Conservation (phyloP, 495 filamentous ascomycete species). For the Ascobolus immersus region DNA sequence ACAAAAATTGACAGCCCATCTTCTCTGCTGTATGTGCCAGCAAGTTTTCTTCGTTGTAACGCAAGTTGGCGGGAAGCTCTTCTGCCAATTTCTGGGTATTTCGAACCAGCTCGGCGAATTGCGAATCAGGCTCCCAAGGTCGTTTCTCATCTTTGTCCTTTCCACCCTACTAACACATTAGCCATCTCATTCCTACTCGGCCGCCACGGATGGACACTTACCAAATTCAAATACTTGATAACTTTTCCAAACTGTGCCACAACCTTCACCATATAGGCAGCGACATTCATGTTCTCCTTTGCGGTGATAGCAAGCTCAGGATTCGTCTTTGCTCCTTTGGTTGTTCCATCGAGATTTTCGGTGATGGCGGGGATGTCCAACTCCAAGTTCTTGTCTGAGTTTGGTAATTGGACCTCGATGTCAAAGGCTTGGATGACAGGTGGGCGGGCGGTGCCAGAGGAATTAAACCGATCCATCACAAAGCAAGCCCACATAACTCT, state of each 20-base stretch:
- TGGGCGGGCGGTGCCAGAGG: slow-evolving; percentile 79
- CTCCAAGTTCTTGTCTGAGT: slow-evolving; percentile 71
- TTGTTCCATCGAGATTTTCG: slow-evolving; percentile 54
- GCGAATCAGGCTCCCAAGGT: slow-evolving; percentile 61
- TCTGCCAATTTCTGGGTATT: slow-evolving; percentile 45
- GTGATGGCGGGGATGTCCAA: slow-evolving; percentile 77
- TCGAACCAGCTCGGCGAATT: slow-evolving; percentile 41
- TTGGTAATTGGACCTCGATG: slow-evolving; percentile 69
- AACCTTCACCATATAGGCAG: slow-evolving; percentile 68
- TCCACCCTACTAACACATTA: slow-evolving; percentile 28
- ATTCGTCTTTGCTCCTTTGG: slow-evolving; percentile 20
- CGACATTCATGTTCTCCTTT: slow-evolving; percentile 74
- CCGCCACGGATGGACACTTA: slow-evolving; percentile 3
- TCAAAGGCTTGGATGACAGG: slow-evolving; percentile 76
- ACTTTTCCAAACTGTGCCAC: slow-evolving; percentile 77
- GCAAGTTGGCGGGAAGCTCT: slow-evolving; percentile 40
- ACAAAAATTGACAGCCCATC: slow-evolving; percentile 80
- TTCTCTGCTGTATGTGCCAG: slow-evolving; percentile 59
- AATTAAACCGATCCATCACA: slow-evolving; percentile 91
- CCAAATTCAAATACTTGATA: slow-evolving; percentile 66
- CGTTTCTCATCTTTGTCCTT: slow-evolving; percentile 51
- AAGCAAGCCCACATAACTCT: slow-evolving; percentile 97
- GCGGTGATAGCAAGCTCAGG: slow-evolving; percentile 33
- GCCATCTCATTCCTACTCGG: not conserved
- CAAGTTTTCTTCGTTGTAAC: slow-evolving; percentile 60